These are phyloP conservation scores for Actinomortierella wolfii DNA, from an alignment of 371 early-diverging fungal species.

Conservation along the genomic window DNA sequence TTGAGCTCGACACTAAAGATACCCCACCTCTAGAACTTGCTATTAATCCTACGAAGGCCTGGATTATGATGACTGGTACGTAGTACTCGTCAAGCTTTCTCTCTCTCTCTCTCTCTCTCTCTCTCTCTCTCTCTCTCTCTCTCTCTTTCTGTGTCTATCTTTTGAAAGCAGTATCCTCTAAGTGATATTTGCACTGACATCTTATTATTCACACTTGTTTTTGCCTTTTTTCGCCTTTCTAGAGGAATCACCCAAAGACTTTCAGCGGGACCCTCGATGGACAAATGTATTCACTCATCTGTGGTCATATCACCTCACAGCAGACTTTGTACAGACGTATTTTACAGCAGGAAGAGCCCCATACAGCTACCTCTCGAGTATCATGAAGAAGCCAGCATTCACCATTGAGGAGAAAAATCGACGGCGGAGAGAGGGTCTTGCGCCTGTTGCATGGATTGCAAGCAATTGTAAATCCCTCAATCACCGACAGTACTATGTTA, in stretches of 20 bases:
- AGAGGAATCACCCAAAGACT: slow-evolving; percentile 7
- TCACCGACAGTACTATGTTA: slow-evolving; percentile 21
- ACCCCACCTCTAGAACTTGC: not conserved
- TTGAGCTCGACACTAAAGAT: slow-evolving; percentile 1
- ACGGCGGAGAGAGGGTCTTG: slow-evolving; percentile 10
- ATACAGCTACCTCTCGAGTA: not conserved
- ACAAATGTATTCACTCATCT: slow-evolving; percentile 8
- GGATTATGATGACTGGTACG: slow-evolving; percentile 2
- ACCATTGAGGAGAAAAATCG: slow-evolving; percentile 15
- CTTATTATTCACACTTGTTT: no score
- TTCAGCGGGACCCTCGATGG: not conserved
- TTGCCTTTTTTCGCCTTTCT: no score
- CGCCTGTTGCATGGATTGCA: slow-evolving; percentile 41
- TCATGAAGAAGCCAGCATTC: slow-evolving; percentile 1
- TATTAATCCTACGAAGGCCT: not conserved
- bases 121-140: not conserved
- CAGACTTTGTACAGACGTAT: slow-evolving; percentile 13
- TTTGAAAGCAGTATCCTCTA: no score
- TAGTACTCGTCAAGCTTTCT: slow-evolving; percentile 4
- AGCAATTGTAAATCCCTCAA: slow-evolving; percentile 22
- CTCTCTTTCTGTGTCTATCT: not conserved
- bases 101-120: not conserved
- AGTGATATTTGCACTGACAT: no score
- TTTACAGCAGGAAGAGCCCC: slow-evolving; percentile 1
- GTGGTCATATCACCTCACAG: slow-evolving; percentile 3